Evolutionary conservation across 495 filamentous ascomycete species (phyloP).

Genomic region (Neurospora hispaniola): DNA sequence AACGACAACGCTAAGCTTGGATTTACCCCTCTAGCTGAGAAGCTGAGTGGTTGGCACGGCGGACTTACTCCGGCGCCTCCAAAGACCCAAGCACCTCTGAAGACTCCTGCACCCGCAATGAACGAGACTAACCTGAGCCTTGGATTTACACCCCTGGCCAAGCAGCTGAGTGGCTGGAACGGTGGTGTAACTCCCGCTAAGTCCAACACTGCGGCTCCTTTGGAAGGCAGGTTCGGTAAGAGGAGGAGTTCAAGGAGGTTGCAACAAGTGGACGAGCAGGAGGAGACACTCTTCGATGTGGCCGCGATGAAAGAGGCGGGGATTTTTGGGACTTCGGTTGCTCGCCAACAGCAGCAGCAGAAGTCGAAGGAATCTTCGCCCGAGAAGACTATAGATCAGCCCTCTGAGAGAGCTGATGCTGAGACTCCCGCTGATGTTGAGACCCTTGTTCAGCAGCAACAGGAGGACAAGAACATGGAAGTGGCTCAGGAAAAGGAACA

Average conservation of each 20-base stretch:
- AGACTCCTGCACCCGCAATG: neutral
- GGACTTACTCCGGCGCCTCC: neutral
- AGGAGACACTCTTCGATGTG: neutral
- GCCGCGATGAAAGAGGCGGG: neutral
- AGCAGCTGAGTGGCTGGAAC: slow-evolving; percentile 50
- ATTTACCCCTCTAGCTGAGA: neutral
- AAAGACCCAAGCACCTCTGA: neutral
- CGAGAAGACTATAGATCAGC: neutral
- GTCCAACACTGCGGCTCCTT: neutral
- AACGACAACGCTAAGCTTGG: neutral
- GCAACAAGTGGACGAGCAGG: neutral
- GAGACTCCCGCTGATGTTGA: neutral
- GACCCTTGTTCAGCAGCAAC: neutral
- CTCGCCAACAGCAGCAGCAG: neutral
- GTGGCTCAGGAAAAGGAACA: neutral
- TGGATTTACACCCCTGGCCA: slow-evolving; percentile 52
- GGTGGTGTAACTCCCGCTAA: slow-evolving; percentile 17
- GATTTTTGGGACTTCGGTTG: neutral
- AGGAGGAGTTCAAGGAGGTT: neutral
- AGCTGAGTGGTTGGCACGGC: neutral
- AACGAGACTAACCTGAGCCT: slow-evolving; percentile 4
- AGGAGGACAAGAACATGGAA: neutral
- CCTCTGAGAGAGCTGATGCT: neutral
- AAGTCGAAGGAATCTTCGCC: neutral
- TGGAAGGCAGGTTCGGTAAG: neutral